Conservation (phyloP, 108 stramenopile species). For the Epipyxis sp. region DNA sequence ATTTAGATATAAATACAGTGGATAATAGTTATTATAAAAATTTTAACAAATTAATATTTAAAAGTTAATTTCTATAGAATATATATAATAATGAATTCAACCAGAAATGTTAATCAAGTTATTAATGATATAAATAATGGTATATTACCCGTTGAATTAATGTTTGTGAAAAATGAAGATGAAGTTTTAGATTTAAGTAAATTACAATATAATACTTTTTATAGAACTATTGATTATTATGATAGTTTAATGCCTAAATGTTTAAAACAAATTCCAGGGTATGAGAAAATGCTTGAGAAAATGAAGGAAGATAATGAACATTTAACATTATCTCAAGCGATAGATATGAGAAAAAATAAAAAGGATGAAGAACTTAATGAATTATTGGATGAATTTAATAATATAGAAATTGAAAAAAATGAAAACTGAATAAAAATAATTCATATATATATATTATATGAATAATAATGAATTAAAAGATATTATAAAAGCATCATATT, state of each 20-base stretch:
- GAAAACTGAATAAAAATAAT: not conserved
- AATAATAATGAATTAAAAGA: not conserved
- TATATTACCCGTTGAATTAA: not conserved
- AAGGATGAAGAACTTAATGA: not conserved
- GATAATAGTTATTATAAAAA: not conserved
- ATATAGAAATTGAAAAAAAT: not conserved
- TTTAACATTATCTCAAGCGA: not conserved
- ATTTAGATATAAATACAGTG: no score
- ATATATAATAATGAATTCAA: not conserved
- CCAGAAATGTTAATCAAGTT: not conserved
- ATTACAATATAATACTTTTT: constrained; percentile 4
- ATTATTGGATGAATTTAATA: not conserved
- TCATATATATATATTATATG: not conserved
- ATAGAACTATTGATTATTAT: no score
- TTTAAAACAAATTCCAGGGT: not conserved
- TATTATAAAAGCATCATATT: no score
- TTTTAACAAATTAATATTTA: not conserved
- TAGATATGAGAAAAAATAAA: not conserved
- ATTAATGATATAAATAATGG: not conserved
- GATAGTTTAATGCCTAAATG: not conserved
- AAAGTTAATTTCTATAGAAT: not conserved
- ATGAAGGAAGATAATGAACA: not conserved
- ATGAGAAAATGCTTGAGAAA: not conserved
- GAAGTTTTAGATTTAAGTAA: not conserved
- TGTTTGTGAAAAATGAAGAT: not conserved